These are phyloP conservation scores for Hydnum rufescens DNA, from an alignment of 768 basidiomycete genomes.

Conservation along the genomic window DNA sequence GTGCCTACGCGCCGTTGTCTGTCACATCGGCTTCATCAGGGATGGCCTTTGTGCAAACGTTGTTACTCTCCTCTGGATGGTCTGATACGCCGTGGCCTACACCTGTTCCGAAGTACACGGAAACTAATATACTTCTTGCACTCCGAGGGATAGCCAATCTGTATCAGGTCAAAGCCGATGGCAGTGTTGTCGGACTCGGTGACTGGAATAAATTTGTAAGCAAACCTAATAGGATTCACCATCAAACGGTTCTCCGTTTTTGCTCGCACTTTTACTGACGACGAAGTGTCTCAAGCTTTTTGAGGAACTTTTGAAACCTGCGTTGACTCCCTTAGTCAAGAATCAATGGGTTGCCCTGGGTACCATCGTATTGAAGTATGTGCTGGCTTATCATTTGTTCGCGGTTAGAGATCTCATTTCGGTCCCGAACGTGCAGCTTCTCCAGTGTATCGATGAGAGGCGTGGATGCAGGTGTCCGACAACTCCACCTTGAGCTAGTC, in stretches of 20 bases:
- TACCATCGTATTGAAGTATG: conserved; percentile 79
- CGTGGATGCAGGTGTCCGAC: background rate
- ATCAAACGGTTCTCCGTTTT: too few relatives aligned
- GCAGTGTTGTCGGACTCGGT: conserved; percentile 21
- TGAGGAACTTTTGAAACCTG: conserved; percentile 28
- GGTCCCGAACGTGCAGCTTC: background rate
- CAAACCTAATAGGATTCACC: conserved; percentile 5
- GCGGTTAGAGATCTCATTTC: background rate
- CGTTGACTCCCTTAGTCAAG: conserved; percentile 41
- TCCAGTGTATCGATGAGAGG: background rate
- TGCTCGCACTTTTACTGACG: too few relatives aligned
- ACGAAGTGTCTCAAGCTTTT: conserved; percentile 30
- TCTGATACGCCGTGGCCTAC: conserved; percentile 23
- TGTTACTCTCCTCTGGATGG: conserved; percentile 58
- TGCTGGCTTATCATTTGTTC: conserved; percentile 7
- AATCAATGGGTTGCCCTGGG: conserved; percentile 56
- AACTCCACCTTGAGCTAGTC: background rate
- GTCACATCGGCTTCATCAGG: conserved; percentile 27
- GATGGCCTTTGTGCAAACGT: conserved; percentile 33
- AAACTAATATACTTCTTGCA: conserved; percentile 69
- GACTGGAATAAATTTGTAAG: conserved; percentile 35
- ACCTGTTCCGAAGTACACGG: conserved; percentile 47
- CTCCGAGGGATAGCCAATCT: conserved; percentile 65
- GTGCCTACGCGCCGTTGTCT: conserved; percentile 38
- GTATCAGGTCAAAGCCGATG: conserved; percentile 27